Evolutionary conservation across 1,139 yeast genomes (phyloP).

Genomic region (Debaryomyces subglobosus): DNA sequence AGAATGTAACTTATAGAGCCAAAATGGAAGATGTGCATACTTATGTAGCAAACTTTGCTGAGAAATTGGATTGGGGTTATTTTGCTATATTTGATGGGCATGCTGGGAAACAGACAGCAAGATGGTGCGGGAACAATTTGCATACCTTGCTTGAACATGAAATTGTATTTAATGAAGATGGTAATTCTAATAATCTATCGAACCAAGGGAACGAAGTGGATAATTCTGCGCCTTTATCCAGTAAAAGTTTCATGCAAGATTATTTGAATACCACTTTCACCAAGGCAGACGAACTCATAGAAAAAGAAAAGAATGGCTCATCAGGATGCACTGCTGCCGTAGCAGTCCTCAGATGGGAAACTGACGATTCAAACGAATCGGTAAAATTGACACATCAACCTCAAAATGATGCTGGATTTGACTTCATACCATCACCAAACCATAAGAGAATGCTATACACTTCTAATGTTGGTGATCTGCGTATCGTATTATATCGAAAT

Average conservation of each 20-base stretch:
- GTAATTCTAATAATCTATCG: conserved; percentile 4
- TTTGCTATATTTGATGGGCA: conserved; percentile 98
- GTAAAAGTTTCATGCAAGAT: conserved; percentile 45
- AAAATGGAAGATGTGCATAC: conserved; percentile 98
- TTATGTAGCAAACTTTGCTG: conserved; percentile 89
- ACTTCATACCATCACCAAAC: conserved; percentile 44
- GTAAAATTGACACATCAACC: neutral
- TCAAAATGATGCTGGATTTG: conserved; percentile 27
- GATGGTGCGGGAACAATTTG: conserved; percentile 91
- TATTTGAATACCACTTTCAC: conserved; percentile 63
- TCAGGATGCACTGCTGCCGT: conserved; percentile 97
- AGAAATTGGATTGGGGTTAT: conserved; percentile 88
- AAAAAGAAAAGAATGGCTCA: conserved; percentile 59
- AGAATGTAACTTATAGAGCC: conserved; percentile 76
- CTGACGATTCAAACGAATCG: conserved; percentile 34
- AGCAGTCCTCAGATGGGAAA: conserved; percentile 87
- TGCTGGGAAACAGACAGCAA: conserved; percentile 91
- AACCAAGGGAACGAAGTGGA: conserved; percentile 10
- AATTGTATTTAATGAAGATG: conserved; percentile 29
- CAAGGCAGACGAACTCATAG: conserved; percentile 73
- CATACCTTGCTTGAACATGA: conserved; percentile 67
- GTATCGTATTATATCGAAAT: conserved; percentile 74
- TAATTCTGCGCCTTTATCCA: conserved; percentile 19
- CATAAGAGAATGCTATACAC: conserved; percentile 82
- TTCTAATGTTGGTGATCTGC: conserved; percentile 94